Evolutionary conservation across 139 green algal genomes (phyloP), one percentile per base, ranked within the genome.

Genomic region (Penium margaritaceum): DNA sequence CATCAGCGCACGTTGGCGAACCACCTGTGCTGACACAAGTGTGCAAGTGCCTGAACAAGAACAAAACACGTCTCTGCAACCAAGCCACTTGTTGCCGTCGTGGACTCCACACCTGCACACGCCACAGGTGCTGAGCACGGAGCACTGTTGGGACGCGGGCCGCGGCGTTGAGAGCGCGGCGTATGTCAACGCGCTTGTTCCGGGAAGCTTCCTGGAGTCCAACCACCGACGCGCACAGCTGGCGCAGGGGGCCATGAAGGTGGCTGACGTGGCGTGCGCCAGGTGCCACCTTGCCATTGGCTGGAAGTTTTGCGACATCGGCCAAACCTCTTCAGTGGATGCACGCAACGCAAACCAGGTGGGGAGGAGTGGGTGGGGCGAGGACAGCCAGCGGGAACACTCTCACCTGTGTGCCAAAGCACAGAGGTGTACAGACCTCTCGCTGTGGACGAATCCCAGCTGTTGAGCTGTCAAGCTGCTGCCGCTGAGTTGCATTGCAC

Each of bases 231-330:
- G n/a, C 47, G 47, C 29, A 24, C n/a, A 60, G 47, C 47, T 60
- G n/a, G 47, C 47, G 1, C 47, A 60, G 47, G 47, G 47, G n/a
- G 47, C 47, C 47, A 60, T 60, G 47, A 5, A 60, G 47, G 19
- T 60, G n/a, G 47, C 47, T 60, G 47, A 60, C 47, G 47, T 60
- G 47, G 47, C 47, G 17, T 60, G 47, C 17, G 47, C 47, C 47
- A 60, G 47, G 47, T 60, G 47, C 1, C 47, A 5, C 19, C n/a
- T 24, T n/a, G 5, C 47, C 12, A 60, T 60, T 60, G 47, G 47
- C n/a, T 60, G 47, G 47, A 60, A 60, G 47, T 60, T 60, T 24
- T 60, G 47, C 47, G 47, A 5, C 47, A 60, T 60, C n/a, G 47
- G n/a, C 12, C n/a, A 24, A n/a, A 34, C 47, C n/a, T 60, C n/a